Evolutionary conservation across 2,329 filamentous ascomycete species (phyloP), one percentile per base, ranked within the genome.

Genomic region (Aspergillus fumigatiaffinis): DNA sequence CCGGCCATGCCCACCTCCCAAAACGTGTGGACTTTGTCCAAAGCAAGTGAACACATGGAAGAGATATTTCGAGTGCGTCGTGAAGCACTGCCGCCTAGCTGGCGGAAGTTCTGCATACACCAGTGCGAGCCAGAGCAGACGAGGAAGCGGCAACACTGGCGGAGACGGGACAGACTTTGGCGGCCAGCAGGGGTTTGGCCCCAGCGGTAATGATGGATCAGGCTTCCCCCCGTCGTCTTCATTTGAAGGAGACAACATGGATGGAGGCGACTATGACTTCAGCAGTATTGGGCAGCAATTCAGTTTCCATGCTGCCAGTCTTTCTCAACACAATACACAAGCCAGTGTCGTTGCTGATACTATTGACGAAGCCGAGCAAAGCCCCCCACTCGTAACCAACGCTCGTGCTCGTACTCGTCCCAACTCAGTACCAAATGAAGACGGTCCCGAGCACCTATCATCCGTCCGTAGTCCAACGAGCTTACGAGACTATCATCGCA

Each of bases 41-140:
- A 50, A 25, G 10, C 7, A 20, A 0, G 60, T 64, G 7, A 20
- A 14, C 6, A 50, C 38, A 35, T 63, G 61, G 60, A 53, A 57
- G 1, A 52, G 51, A 10, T 63, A 56, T 42, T 58, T 64, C 29
- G 48, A 56, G 12, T 64, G 62, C 48, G 21, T 61, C 12, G 51
- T 50, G 6, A 41, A 44, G 17, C 62, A 64, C 42, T 63, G 62
- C 28, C 57, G 53, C 23, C 23, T 63, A 10, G 26, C 35, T 8
- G 44, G 41, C 28, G 50, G 35, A 23, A 23, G 28, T 12, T 54
- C 56, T n/a, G 28, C 54, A 17, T 51, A 35, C 6, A 55, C 50
- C 21, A 60, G 52, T 20, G 47, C 28, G 4, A 57, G 28, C n/a
- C 49, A 44, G 42, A 58, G 53, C 52, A 59, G 60, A 38, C 54